phyloP scores from a whole-genome alignment of 768 basidiomycete genomes.

The Termitomyces heimii region DNA sequence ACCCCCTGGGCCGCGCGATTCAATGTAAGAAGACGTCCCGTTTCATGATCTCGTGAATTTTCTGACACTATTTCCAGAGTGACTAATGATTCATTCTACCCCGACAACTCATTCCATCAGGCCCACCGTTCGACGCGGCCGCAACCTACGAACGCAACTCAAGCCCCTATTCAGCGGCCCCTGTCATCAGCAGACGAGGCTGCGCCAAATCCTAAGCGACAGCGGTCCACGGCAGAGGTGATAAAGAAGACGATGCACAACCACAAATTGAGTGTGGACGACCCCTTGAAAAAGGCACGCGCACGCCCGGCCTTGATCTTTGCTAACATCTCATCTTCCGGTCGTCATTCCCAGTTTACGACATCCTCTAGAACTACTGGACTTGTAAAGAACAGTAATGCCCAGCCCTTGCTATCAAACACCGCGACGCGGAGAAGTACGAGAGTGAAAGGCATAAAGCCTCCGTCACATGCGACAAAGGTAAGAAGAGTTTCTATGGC shows the following conservation, averaged over 20 bases:
- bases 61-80: conserved; percentile 31
- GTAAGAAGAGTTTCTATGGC: conserved; percentile 25
- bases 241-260: conserved; percentile 45
- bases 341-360: conserved; percentile 72
- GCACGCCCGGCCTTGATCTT: conserved; percentile 82
- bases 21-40: conserved; percentile 39
- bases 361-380: conserved; percentile 56
- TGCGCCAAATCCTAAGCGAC: conserved; percentile 71
- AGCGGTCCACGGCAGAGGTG: conserved; percentile 56
- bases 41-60: conserved; percentile 4
- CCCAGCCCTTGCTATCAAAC: conserved; percentile 34
- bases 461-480: conserved; percentile 39
- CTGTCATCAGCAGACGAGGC: conserved; percentile 81
- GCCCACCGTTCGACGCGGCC: conserved; percentile 38
- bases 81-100: conserved; percentile 49
- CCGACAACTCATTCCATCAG: conserved; percentile 56
- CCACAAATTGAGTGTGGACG: conserved; percentile 58
- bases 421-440: conserved; percentile 65
- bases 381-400: conserved; percentile 48
- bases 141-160: conserved; percentile 32
- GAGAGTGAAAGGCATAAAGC: conserved; percentile 52
- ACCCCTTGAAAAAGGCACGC: conserved; percentile 86
- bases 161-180: conserved; percentile 53
- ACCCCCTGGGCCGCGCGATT: conserved; percentile 50
- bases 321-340: conserved; percentile 84